Evolutionary conservation across 2,329 filamentous ascomycete genomes (phyloP), one percentile per base, ranked within the genome.

Genomic region (Hymenoscyphus infarciens): DNA sequence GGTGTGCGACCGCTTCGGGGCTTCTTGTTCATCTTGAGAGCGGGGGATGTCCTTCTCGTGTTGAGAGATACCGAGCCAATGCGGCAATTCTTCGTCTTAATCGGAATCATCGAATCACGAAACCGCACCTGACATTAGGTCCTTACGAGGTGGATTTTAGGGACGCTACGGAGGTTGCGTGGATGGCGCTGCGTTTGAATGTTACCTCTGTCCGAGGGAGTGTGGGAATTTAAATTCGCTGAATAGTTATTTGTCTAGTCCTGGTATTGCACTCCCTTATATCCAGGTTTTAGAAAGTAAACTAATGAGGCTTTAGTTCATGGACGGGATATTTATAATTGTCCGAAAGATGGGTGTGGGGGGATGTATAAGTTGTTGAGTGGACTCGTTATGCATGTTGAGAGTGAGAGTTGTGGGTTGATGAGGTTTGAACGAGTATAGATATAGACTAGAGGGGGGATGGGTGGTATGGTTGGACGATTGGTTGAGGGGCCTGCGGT

Each of bases 21-120:
- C 66, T 87, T 77, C 85, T 69, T 83, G 89, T 88, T 0, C 86
- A 89, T 66, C 73, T 68, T 0, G 81, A 81, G n/a, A 72, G 76
- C 0, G 89, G 86, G 58, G 77, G 78, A 0, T 71, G 72, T 0
- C 81, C 82, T 0, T 74, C 70, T 0, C 59, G 66, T 2, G 52
- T 86, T 1, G 79, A 82, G 68, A 80, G 81, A 8, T 78, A 83
- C 11, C 72, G 65, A 1, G 75, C 87, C 4, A 81, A 81, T 70
- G 64, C 70, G 0, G 70, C 78, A 13, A 73, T 87, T 10, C 77
- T 78, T 1, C 62, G 69, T 15, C 75, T 77, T 1, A 85, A 88
- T 63, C 76, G 77, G 0, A 49, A 75, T 3, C 79, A 82, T 11
- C 2, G 78, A 33, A 79, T 88, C 59, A 81, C 83, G 5, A 82